phyloP scores from a whole-genome alignment of 768 basidiomycete genomes.

The Rhodotorula diobovata region DNA sequence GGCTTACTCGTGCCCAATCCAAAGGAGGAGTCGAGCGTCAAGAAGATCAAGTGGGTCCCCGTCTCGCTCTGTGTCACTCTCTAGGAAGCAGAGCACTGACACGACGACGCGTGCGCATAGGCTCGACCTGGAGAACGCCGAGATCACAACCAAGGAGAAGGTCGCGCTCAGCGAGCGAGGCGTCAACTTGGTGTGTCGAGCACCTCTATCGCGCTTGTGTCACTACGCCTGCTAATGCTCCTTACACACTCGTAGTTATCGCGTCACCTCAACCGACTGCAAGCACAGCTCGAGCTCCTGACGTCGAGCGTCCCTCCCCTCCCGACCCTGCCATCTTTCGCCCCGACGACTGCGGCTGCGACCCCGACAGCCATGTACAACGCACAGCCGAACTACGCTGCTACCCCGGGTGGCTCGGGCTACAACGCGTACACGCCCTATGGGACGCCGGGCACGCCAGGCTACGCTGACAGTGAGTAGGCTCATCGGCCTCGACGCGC shows the following conservation, averaged over 20 bases:
- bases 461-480: constrained; percentile 14
- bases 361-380: constrained; percentile 5
- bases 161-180: constrained; percentile 34
- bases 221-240: no score
- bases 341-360: background rate
- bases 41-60: constrained; percentile 32
- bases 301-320: constrained; percentile 37
- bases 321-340: constrained; percentile 34
- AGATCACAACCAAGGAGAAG: constrained; percentile 31
- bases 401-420: background rate
- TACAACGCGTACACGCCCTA: constrained; percentile 24
- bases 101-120: background rate
- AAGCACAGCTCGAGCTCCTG: constrained; percentile 37
- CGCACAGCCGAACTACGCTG: constrained; percentile 5
- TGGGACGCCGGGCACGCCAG: constrained; percentile 13
- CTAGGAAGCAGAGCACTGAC: background rate
- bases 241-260: constrained; percentile 18
- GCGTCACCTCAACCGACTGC: constrained; percentile 36
- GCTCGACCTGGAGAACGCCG: constrained; percentile 30
- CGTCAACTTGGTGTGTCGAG: constrained; percentile 22
- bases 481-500: no score
- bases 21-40: constrained; percentile 29
- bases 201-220: no score
- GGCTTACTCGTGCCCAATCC: constrained; percentile 32
- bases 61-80: background rate